These are phyloP conservation scores for Trametes versicolor DNA, from an alignment of 1,284 basidiomycete species.

Conservation along the genomic window DNA sequence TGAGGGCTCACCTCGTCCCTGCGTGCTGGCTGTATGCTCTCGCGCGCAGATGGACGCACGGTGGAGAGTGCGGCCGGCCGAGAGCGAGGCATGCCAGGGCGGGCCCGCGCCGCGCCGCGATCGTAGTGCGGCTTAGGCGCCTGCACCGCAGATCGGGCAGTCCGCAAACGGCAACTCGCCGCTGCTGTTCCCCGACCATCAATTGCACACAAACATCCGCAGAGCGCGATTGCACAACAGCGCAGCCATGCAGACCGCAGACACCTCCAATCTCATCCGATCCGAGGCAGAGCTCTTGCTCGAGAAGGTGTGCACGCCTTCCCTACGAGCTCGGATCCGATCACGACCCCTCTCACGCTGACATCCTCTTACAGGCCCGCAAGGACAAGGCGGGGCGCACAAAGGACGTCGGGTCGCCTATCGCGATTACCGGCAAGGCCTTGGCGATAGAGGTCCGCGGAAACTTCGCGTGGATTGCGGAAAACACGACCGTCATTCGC, in stretches of 20 bases:
- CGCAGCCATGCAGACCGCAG: constrained; percentile 37
- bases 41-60: background rate
- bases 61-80: background rate
- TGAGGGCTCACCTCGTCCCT: constrained; percentile 1
- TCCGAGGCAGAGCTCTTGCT: constrained; percentile 80
- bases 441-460: constrained; percentile 74
- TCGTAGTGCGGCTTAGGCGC: constrained; percentile 17
- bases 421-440: constrained; percentile 79
- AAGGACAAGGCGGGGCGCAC: constrained; percentile 77
- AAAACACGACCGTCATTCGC: constrained; percentile 80
- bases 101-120: background rate
- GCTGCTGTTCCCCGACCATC: constrained; percentile 20
- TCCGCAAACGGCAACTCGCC: constrained; percentile 18
- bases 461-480: constrained; percentile 83
- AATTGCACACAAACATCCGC: constrained; percentile 15
- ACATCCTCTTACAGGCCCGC: constrained; percentile 58
- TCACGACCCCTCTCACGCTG: constrained; percentile 8
- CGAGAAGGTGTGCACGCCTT: constrained; percentile 61
- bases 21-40: constrained; percentile 2
- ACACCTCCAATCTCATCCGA: constrained; percentile 61
- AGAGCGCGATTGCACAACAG: background rate
- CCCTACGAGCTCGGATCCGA: constrained; percentile 7
- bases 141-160: constrained; percentile 16
- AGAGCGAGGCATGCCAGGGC: background rate
- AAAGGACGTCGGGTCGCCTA: constrained; percentile 79